Percentiles rank a stretch among this genome's conserved stretches.
phyloP scores from a whole-genome alignment of 108 stramenopile genomes.

The Conticribra guillardii region DNA sequence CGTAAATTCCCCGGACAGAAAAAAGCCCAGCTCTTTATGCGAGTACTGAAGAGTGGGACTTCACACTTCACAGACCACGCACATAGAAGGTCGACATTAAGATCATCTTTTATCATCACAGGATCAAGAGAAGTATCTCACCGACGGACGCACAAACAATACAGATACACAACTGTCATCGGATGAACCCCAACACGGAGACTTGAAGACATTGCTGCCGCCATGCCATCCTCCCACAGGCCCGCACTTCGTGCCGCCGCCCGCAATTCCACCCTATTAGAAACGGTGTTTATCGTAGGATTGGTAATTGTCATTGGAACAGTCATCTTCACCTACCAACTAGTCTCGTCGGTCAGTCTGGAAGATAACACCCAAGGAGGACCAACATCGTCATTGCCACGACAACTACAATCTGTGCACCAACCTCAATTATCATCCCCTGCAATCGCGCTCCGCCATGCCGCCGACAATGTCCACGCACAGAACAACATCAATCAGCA shows the following conservation, averaged over 20 bases:
- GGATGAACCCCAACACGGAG: too few relatives aligned
- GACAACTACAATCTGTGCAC: background rate
- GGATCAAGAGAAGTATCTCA: too few relatives aligned
- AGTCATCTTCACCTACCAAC: background rate
- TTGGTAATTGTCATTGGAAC: slow-evolving; percentile 35
- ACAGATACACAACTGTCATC: too few relatives aligned
- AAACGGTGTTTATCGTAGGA: slow-evolving; percentile 40
- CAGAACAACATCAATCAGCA: background rate
- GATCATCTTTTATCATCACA: too few relatives aligned
- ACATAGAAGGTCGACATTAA: too few relatives aligned
- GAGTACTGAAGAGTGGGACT: too few relatives aligned
- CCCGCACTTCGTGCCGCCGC: slow-evolving; percentile 36
- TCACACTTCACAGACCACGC: too few relatives aligned
- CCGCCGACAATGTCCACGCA: slow-evolving; percentile 6
- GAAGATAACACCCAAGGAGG: background rate
- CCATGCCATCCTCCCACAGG: slow-evolving; percentile 19
- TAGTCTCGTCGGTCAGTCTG: background rate
- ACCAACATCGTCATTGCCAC: slow-evolving; percentile 1
- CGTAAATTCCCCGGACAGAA: too few relatives aligned
- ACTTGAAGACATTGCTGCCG: too few relatives aligned
- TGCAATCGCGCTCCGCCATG: background rate
- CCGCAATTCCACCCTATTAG: slow-evolving; percentile 37
- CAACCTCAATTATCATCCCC: background rate
- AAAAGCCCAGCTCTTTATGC: too few relatives aligned
- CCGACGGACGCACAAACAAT: too few relatives aligned